Conservation (phyloP, 805 yeast genomes). For the Danielia reshetovae region DNA sequence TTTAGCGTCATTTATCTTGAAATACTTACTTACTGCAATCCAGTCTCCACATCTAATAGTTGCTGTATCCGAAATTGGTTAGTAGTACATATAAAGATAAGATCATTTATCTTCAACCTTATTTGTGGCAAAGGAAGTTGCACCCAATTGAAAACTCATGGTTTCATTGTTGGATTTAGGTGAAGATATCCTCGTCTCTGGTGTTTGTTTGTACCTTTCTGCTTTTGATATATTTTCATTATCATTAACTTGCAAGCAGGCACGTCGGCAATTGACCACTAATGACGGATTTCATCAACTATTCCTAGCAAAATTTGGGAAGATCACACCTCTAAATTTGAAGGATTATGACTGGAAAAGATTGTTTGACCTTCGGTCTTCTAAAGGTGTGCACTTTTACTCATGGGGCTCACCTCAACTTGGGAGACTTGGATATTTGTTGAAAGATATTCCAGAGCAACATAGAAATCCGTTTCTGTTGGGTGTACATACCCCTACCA, state of each 20-base stretch:
- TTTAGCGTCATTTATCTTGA: too few species aligned
- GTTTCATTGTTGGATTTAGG: conserved; percentile 17
- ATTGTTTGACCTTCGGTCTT: conserved; percentile 37
- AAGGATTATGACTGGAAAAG: conserved; percentile 47
- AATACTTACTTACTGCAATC: too few species aligned
- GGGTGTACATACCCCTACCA: conserved; percentile 34
- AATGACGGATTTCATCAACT: conserved; percentile 34
- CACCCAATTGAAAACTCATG: too few species aligned
- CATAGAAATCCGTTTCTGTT: conserved; percentile 14
- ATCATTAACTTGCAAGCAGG: conserved; percentile 19
- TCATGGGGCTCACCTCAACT: conserved; percentile 48
- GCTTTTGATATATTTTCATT: conserved; percentile 28
- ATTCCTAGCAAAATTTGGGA: conserved; percentile 40
- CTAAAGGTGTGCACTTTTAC: conserved; percentile 32
- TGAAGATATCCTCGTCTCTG: conserved; percentile 38
- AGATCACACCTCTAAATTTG: conserved; percentile 38
- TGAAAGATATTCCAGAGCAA: conserved; percentile 22
- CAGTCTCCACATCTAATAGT: too few species aligned
- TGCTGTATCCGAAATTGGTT: too few species aligned
- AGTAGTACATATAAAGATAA: too few species aligned
- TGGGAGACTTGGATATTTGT: conserved; percentile 46
- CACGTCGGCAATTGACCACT: conserved; percentile 27
- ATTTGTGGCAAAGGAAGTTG: conserved; percentile 1
- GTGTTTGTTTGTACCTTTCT: conserved; percentile 29
- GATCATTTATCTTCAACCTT: background rate